Evolutionary conservation across 495 filamentous ascomycete genomes (phyloP).

Genomic region (Hypoxylon rickii): DNA sequence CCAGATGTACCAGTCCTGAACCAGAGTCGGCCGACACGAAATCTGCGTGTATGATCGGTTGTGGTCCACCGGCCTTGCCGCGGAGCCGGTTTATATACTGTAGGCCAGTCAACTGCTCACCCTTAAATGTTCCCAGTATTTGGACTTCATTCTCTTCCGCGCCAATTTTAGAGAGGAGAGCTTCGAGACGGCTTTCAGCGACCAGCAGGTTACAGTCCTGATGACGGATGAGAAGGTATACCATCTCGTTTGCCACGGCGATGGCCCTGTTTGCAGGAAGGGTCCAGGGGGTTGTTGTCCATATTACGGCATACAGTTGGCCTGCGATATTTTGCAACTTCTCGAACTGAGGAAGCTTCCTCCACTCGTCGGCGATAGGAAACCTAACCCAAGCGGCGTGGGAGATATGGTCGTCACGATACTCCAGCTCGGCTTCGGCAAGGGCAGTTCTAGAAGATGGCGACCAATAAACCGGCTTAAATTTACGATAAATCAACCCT

Average conservation of each 20-base stretch:
- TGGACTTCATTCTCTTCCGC: conserved; percentile 43
- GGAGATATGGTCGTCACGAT: conserved; percentile 81
- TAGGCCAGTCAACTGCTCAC: conserved; percentile 65
- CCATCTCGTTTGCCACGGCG: conserved; percentile 71
- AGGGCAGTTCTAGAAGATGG: conserved; percentile 88
- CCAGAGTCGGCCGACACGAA: conserved; percentile 89
- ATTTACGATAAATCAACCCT: conserved; percentile 83
- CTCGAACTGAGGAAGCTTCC: conserved; percentile 39
- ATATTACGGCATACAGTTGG: conserved; percentile 74
- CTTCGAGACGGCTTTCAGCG: conserved; percentile 66
- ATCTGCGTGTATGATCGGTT: conserved; percentile 75
- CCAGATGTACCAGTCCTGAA: conserved; percentile 89
- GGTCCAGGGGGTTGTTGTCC: conserved; percentile 99
- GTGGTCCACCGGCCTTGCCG: conserved; percentile 54
- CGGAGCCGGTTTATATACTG: conserved; percentile 70
- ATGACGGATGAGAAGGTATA: conserved; percentile 71
- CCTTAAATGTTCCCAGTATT: conserved; percentile 62
- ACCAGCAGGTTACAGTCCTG: conserved; percentile 58
- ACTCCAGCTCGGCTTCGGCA: conserved; percentile 95
- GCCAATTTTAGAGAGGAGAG: conserved; percentile 38
- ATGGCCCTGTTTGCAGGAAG: conserved; percentile 91
- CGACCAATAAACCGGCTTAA: conserved; percentile 96
- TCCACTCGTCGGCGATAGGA: conserved; percentile 62
- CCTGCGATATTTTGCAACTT: conserved; percentile 41
- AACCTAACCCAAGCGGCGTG: conserved; percentile 83